A percentile compares a stretch with the other conserved stretches of the same genome.
Conservation (phyloP, 176 grass and related monocot species). For the Aegilops umbellulata region DNA sequence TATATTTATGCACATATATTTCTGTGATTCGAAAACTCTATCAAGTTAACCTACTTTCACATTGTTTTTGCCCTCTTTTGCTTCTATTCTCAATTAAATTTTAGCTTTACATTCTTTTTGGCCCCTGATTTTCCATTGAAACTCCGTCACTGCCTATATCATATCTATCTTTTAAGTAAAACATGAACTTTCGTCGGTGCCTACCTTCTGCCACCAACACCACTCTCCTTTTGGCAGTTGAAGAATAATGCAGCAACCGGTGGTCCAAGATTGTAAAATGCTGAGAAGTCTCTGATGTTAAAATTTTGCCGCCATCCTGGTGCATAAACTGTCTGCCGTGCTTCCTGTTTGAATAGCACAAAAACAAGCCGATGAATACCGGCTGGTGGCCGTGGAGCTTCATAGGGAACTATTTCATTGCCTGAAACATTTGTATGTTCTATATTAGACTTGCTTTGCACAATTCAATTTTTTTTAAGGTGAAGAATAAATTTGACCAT, state of each 20-base stretch:
- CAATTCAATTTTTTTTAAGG: not conserved
- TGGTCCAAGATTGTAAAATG: constrained; percentile 70
- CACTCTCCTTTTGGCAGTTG: constrained; percentile 88
- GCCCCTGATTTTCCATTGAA: not conserved
- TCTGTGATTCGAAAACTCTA: not conserved
- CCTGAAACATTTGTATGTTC: constrained; percentile 70
- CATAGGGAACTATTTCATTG: constrained; percentile 82
- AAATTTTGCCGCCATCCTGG: constrained; percentile 94
- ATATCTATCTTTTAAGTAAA: constrained; percentile 3
- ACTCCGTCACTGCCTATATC: not conserved
- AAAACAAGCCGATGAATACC: constrained; percentile 90
- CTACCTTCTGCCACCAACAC: constrained; percentile 95
- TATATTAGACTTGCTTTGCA: constrained; percentile 40
- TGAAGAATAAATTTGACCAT: constrained; percentile 16
- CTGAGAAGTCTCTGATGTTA: constrained; percentile 81
- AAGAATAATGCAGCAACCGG: constrained; percentile 82
- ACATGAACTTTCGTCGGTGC: constrained; percentile 9
- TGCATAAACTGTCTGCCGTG: constrained; percentile 54
- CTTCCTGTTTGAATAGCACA: constrained; percentile 86
- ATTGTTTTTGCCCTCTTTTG: not conserved
- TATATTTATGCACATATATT: not conserved
- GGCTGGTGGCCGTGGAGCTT: constrained; percentile 69
- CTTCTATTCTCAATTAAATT: not conserved
- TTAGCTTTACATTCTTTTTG: not conserved
- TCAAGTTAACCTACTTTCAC: not conserved